Evolutionary conservation across 2,329 filamentous ascomycete species (phyloP).

Genomic region (Pyricularia pennisetigena): DNA sequence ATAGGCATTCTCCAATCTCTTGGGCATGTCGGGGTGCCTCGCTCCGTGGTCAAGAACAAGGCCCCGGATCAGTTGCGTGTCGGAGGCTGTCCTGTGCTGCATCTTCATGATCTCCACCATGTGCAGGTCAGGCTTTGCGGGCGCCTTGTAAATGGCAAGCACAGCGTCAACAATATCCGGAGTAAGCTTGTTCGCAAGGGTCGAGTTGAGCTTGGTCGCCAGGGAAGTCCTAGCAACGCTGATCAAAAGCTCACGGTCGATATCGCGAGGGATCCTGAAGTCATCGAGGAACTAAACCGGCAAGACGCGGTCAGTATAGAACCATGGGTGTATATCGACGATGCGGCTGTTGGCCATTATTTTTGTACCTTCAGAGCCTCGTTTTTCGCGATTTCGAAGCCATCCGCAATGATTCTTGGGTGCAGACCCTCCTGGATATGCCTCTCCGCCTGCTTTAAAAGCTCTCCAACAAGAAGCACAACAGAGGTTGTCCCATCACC

Average conservation of each 20-base stretch:
- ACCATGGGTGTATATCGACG: not conserved
- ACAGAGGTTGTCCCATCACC: slow-evolving; percentile 97
- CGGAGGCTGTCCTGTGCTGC: slow-evolving; percentile 93
- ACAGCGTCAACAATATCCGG: slow-evolving; percentile 95
- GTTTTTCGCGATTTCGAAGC: slow-evolving; percentile 91
- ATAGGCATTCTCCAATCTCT: slow-evolving; percentile 87
- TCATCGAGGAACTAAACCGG: slow-evolving; percentile 68
- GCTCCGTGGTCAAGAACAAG: slow-evolving; percentile 92
- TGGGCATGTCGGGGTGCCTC: slow-evolving; percentile 96
- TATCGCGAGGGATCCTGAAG: slow-evolving; percentile 82
- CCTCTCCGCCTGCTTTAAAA: slow-evolving; percentile 94
- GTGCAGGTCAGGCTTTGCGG: slow-evolving; percentile 89
- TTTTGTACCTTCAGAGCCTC: slow-evolving; percentile 86
- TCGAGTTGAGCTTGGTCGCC: slow-evolving; percentile 86
- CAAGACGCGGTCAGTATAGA: not conserved
- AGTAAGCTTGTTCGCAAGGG: slow-evolving; percentile 81
- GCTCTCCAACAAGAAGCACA: slow-evolving; percentile 88
- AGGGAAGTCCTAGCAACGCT: slow-evolving; percentile 91
- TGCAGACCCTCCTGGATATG: slow-evolving; percentile 96
- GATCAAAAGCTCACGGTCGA: slow-evolving; percentile 88
- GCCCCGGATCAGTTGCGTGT: slow-evolving; percentile 91
- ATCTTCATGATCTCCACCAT: slow-evolving; percentile 99
- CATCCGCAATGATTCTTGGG: slow-evolving; percentile 91
- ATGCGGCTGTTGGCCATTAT: slow-evolving; percentile 6
- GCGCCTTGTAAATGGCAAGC: slow-evolving; percentile 82